Conservation (phyloP, 164 flowering plant genomes). For the Magnolia sinica region DNA sequence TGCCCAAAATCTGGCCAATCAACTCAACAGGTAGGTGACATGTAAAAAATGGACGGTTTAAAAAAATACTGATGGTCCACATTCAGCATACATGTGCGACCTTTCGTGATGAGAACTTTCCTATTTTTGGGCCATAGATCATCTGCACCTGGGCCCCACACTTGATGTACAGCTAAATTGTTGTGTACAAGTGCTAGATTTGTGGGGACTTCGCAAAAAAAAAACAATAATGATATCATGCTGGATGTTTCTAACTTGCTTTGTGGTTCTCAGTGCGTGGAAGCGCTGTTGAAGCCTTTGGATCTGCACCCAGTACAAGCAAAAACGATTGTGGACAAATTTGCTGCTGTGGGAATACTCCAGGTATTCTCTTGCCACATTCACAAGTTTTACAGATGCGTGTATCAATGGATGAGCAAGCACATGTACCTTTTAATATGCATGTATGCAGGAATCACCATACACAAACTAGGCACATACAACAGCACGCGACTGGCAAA, state of each 20-base stretch:
- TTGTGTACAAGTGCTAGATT: neutral
- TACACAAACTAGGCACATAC: no score
- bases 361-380: slow-evolving; percentile 48
- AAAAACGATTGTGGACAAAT: slow-evolving; percentile 72
- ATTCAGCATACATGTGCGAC: neutral
- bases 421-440: neutral
- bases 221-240: neutral
- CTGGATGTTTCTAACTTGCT: neutral
- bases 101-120: neutral
- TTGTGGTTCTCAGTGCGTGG: slow-evolving; percentile 48
- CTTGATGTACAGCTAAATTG: no score
- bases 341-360: slow-evolving; percentile 92
- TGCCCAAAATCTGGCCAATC: neutral
- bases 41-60: neutral
- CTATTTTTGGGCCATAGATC: no score
- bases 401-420: neutral
- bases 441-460: neutral
- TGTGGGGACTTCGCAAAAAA: neutral
- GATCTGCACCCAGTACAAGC: slow-evolving; percentile 46
- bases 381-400: neutral
- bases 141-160: no score
- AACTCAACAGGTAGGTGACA: neutral
- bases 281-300: slow-evolving; percentile 36
- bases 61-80: neutral
- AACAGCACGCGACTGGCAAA: no score